These are phyloP conservation scores for Phytophthora lateralis DNA, from an alignment of 352 stramenopile genomes.

Conservation along the genomic window DNA sequence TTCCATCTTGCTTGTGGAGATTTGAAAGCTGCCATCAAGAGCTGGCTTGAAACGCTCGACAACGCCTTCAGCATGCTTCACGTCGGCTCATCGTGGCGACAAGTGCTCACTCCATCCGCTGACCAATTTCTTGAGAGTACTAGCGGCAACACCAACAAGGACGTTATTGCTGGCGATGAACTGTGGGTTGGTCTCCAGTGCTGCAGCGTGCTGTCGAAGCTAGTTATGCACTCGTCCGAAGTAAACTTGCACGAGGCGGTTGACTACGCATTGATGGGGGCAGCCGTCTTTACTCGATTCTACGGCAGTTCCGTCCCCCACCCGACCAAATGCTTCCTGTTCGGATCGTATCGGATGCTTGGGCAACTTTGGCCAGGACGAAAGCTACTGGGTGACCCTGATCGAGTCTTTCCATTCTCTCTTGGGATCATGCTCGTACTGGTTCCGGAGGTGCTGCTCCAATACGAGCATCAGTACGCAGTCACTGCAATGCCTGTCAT, in stretches of 20 bases:
- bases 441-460: slow-evolving; percentile 57
- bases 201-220: slow-evolving; percentile 59
- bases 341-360: slow-evolving; percentile 58
- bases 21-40: slow-evolving; percentile 48
- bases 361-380: slow-evolving; percentile 64
- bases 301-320: slow-evolving; percentile 68
- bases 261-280: slow-evolving; percentile 73
- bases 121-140: slow-evolving; percentile 27
- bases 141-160: slow-evolving; percentile 17
- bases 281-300: slow-evolving; percentile 59
- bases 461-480: slow-evolving; percentile 53
- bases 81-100: slow-evolving; percentile 51
- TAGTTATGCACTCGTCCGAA: slow-evolving; percentile 50
- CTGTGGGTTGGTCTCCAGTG: slow-evolving; percentile 59
- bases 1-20: slow-evolving; percentile 66
- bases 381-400: slow-evolving; percentile 47
- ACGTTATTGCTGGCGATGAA: slow-evolving; percentile 57
- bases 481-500: slow-evolving; percentile 62
- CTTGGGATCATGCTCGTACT: slow-evolving; percentile 48
- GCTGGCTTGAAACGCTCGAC: slow-evolving; percentile 76
- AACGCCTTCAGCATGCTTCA: slow-evolving; percentile 71
- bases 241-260: slow-evolving; percentile 44
- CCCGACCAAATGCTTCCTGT: slow-evolving; percentile 61
- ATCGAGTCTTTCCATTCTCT: slow-evolving; percentile 44
- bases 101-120: slow-evolving; percentile 36